Percentiles rank a stretch among this genome's conserved stretches.
Evolutionary conservation across 2,329 filamentous ascomycete species (phyloP).

Genomic region (Sarocladiaceae sp.): DNA sequence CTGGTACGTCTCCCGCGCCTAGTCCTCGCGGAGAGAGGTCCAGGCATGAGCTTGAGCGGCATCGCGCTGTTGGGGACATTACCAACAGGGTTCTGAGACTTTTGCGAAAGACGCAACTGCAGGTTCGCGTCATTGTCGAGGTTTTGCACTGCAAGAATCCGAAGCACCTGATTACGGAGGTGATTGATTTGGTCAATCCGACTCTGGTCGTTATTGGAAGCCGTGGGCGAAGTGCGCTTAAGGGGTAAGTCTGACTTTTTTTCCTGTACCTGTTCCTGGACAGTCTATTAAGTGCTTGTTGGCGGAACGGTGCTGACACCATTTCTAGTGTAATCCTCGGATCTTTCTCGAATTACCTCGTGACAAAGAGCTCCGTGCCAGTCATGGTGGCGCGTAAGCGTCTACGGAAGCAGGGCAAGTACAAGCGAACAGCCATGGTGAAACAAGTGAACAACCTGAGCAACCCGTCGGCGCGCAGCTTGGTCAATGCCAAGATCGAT

Average conservation of each 20-base stretch:
- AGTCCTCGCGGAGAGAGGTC: conserved; percentile 42
- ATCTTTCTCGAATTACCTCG: conserved; percentile 94
- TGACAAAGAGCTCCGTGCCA: conserved; percentile 92
- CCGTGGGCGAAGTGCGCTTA: conserved; percentile 82
- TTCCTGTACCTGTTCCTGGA: neutral
- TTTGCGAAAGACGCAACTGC: conserved; percentile 82
- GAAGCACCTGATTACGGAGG: conserved; percentile 91
- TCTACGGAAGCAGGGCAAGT: conserved; percentile 78
- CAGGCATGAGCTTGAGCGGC: conserved; percentile 70
- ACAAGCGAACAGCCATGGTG: conserved; percentile 54
- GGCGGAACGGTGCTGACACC: conserved; percentile 9
- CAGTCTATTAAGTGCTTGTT: neutral
- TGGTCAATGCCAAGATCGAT: conserved; percentile 71
- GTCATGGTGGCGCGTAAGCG: conserved; percentile 97
- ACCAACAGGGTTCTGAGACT: conserved; percentile 79
- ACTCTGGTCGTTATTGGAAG: conserved; percentile 92
- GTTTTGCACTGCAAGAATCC: conserved; percentile 98
- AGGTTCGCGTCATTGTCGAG: conserved; percentile 90
- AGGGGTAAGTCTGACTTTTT: conserved; percentile 59
- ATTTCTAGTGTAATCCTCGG: conserved; percentile 74
- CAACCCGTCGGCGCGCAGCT: conserved; percentile 58
- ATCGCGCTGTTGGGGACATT: conserved; percentile 74
- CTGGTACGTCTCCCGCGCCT: conserved; percentile 41
- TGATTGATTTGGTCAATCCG: conserved; percentile 88
- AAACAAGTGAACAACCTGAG: conserved; percentile 77